Base-by-base conservation (phyloP, 768 basidiomycete species). In the Mycena metata region DNA sequence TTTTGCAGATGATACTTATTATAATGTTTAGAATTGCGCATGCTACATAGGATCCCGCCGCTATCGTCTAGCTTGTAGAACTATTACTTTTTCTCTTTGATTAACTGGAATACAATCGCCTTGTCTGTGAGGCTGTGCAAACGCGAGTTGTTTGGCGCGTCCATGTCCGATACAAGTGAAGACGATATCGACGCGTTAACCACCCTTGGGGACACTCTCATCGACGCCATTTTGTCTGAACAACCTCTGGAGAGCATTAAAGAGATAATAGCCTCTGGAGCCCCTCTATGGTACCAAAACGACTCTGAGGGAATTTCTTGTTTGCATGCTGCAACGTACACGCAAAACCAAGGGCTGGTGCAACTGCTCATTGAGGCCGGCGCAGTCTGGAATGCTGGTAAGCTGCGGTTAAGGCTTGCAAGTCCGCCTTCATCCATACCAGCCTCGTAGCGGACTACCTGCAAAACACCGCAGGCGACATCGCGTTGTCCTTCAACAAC, bases 201-300 rank as follows among this genome's bases (percentile, higher is more conserved):
- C 11, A 76, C 79, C 41, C 83, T 90, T 1, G 93, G 92, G 15
- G 85, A 87, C 58, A 80, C 81, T 1, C 83, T 94, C 66, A 87
- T 93, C 67, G 67, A 83, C 41, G 82, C 85, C 23, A 89, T 94
- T 67, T 80, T 94, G 16, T 82, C 83, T 49, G 75, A 81, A 23
- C 77, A 80, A 60, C 76, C 86, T 26, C 80, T 88, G 12, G 81
- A 83, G 19, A 78, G 76, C 17, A 80, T 93, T 60, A 82, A 83
- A 69, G 76, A 75, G 16, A 76, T 90, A 39, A 83, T 94, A 69
- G 84, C 88, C 12, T 83, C 83, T 7, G 94, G 90, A 19, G 92
- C 95, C 9, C 94, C 94, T 1, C 79, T 94, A 55, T 98, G 97
- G 96, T 96, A 91, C 76, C 95, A 98, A 79, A 92, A 92, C 76